Base-by-base conservation (phyloP, 164 flowering plant genomes). In the Litsea cubeba region DNA sequence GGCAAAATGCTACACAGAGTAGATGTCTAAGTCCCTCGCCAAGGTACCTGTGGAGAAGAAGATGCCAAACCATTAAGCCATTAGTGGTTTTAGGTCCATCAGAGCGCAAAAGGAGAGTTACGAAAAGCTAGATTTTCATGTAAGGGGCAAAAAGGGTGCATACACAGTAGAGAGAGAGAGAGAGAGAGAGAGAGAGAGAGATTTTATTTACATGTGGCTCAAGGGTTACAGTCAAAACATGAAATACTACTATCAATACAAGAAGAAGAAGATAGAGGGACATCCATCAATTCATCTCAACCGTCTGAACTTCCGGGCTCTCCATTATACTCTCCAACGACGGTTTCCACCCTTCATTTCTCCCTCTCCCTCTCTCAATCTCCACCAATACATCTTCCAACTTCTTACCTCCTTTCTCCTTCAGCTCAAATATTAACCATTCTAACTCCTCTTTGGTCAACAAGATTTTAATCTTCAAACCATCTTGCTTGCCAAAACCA, bases 271-370 rank as follows among this genome's bases (percentile, higher is more conserved):
- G 60, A 17, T 7, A 1, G 46, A 40, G 46, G 46, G 8, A 54
- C 3, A 18, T 17, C n/a, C 60, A 54, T 54, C 87, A 74, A 51
- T 82, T 81, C 83, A 84, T 83, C 72, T 83, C 88, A 46, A 76
- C 22, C 32, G 69, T 70, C 64, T 73, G 82, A 1, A 76, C 70
- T 74, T 87, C 90, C 66, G 89, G 85, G 64, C 60, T 66, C 82
- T 90, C 92, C 84, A 79, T 80, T 69, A 90, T 88, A 67, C 95
- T 84, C 65, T 86, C 90, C 28, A 90, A 57, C 71, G 87, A 84
- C 2, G 94, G 94, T 62, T 75, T 88, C 92, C 94, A 90, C 3
- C 57, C 77, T 26, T 63, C 77, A 24, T 18, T 69, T 75, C 49
- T 83, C 32, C 28, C 72, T 74, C 90, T 83, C n/a, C 76, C 79